Evolutionary conservation across 805 yeast genomes (phyloP).

Genomic region (Metschnikowia peoriensis): DNA sequence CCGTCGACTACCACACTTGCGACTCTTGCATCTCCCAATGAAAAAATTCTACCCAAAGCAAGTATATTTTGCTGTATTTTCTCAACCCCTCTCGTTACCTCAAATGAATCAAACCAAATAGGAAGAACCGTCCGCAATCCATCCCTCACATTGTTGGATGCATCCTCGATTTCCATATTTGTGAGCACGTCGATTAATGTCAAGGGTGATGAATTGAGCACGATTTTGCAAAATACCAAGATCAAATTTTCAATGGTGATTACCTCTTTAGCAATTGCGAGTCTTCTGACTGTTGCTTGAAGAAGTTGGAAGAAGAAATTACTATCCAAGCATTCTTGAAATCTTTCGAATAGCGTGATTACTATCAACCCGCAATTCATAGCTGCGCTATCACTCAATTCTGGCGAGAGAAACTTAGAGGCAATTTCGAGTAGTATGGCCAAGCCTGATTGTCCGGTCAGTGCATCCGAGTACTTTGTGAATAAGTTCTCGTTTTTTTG

Average conservation of each 20-base stretch:
- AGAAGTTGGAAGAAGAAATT: slow-evolving; percentile 57
- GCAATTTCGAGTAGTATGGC: slow-evolving; percentile 61
- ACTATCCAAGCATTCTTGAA: slow-evolving; percentile 34
- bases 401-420: slow-evolving; percentile 68
- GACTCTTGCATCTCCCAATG: slow-evolving; percentile 54
- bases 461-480: slow-evolving; percentile 29
- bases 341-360: slow-evolving; percentile 55
- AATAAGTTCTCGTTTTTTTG: slow-evolving; percentile 37
- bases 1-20: slow-evolving; percentile 65
- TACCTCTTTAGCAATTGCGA: slow-evolving; percentile 64
- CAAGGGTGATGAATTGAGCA: slow-evolving; percentile 53
- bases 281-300: slow-evolving; percentile 67
- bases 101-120: slow-evolving; percentile 83
- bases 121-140: slow-evolving; percentile 61
- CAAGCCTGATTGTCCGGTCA: slow-evolving; percentile 44
- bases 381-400: slow-evolving; percentile 77
- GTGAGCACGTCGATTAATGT: slow-evolving; percentile 62
- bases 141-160: slow-evolving; percentile 18
- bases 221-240: slow-evolving; percentile 71
- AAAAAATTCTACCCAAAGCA: slow-evolving; percentile 68
- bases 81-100: slow-evolving; percentile 74
- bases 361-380: slow-evolving; percentile 71
- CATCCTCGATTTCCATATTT: slow-evolving; percentile 31
- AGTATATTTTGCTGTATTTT: slow-evolving; percentile 64
- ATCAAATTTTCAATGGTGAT: slow-evolving; percentile 75